Base-by-base conservation (phyloP, 75 land plant species). In the Cunninghamia lanceolata region DNA sequence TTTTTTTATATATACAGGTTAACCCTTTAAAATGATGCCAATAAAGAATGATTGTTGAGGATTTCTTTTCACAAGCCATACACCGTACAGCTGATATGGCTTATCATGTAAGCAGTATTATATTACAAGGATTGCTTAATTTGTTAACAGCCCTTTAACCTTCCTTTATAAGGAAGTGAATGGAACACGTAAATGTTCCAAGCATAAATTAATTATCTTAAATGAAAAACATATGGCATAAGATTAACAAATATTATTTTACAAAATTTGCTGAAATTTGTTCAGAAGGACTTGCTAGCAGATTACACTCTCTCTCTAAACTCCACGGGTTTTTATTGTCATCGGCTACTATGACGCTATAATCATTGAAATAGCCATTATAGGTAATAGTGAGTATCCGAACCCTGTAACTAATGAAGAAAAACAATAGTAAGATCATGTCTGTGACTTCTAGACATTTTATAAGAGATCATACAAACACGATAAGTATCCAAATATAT, bases 301-400 rank as follows among this genome's bases (percentile, higher is more conserved):
- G 87, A 84, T 91, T 92, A 77, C 92, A 81, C 82, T 94, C 96
- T 19, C 91, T 91, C 79, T 93, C 94, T 85, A 95, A 73, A 19
- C 82, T 89, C 89, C 94, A 94, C 17, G 90, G 74, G 35, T 87
- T 77, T 82, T 93, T 91, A 52, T 88, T 85, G 16, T 79, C 56
- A 19, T 84, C 42, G 42, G 84, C 89, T 54, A 93, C 73, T 45
- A 77, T 85, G 1, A 94, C 82, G 70, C 85, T 78, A 83, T 93
- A 94, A 83, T 94, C 96, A 15, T 86, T 89, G 82, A 95, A 93
- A 90, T 87, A 92, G 19, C 97, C 97, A 75, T 73, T 87, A 52
- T 84, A 88, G 14, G 93, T 88, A 54, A 94, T 88, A 43, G 90
- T 76, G 35, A 87, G 89, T 66, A 95, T 88, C 13, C 89, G 84